Evolutionary conservation across 805 yeast species (phyloP).

Genomic region (Danielia reshetovae): DNA sequence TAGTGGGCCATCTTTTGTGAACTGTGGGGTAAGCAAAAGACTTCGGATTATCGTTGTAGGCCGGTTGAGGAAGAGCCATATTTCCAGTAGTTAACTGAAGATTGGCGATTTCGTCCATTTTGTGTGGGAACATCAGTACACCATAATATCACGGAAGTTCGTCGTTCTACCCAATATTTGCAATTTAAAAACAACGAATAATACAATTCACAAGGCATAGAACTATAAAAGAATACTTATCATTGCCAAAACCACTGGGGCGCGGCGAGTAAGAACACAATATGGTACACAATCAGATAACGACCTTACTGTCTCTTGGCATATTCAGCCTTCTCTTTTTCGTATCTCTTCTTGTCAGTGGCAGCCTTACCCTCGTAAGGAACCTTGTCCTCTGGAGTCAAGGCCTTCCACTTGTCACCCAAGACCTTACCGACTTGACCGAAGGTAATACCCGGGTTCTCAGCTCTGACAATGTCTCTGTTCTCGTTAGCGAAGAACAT

Average conservation of each 20-base stretch:
- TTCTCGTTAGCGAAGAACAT: slow-evolving; percentile 98
- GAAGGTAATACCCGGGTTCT: slow-evolving; percentile 90
- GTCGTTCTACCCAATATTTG: no score
- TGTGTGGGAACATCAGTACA: slow-evolving; percentile 4
- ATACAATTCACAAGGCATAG: slow-evolving; percentile 5
- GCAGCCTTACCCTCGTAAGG: slow-evolving; percentile 94
- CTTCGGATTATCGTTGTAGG: slow-evolving; percentile 60
- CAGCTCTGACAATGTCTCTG: slow-evolving; percentile 93
- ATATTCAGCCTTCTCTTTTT: slow-evolving; percentile 89
- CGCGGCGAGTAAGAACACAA: slow-evolving; percentile 1
- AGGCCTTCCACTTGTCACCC: slow-evolving; percentile 96
- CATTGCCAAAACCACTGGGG: not conserved
- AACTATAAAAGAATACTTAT: slow-evolving; percentile 2
- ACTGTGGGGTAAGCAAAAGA: slow-evolving; percentile 86
- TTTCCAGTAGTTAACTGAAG: not conserved
- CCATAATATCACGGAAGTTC: no score
- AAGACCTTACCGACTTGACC: slow-evolving; percentile 93
- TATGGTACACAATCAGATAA: slow-evolving; percentile 3
- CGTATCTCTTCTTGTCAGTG: slow-evolving; percentile 96
- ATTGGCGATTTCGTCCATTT: no score
- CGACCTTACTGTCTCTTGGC: slow-evolving; percentile 36
- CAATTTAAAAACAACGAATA: not conserved
- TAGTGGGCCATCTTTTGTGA: slow-evolving; percentile 81
- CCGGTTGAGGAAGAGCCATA: slow-evolving; percentile 48
- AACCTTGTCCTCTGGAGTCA: slow-evolving; percentile 72